phyloP scores from a whole-genome alignment of 331 rosid genomes.

The Dryas integrifolia region DNA sequence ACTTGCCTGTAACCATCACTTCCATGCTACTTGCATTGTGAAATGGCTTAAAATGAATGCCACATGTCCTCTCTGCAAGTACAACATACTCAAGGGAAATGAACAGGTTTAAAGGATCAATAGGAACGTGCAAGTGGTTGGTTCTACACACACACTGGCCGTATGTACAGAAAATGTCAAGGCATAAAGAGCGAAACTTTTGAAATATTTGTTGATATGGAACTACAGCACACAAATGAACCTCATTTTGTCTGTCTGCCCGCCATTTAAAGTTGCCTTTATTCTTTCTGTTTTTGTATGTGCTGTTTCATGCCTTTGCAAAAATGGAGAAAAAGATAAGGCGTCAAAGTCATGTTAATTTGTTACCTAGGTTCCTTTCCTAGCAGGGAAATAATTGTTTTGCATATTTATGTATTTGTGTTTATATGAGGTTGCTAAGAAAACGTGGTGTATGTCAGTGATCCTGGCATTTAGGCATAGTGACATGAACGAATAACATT shows the following conservation, averaged over 20 bases:
- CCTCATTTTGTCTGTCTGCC: slow-evolving; percentile 20
- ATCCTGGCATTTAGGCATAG: neutral
- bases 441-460: neutral
- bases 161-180: slow-evolving; percentile 41
- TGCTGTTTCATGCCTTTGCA: slow-evolving; percentile 14
- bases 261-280: slow-evolving; percentile 19
- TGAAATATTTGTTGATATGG: slow-evolving; percentile 26
- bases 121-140: slow-evolving; percentile 23
- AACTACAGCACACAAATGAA: slow-evolving; percentile 25
- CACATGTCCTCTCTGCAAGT: slow-evolving; percentile 98
- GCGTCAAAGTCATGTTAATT: slow-evolving; percentile 11
- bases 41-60: slow-evolving; percentile 99
- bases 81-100: slow-evolving; percentile 75
- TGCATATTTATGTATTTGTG: slow-evolving; percentile 6
- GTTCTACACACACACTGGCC: neutral
- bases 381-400: slow-evolving; percentile 24
- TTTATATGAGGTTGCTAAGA: slow-evolving; percentile 6
- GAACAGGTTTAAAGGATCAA: slow-evolving; percentile 56
- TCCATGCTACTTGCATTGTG: slow-evolving; percentile 69
- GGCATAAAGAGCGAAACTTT: slow-evolving; percentile 28
- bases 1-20: slow-evolving; percentile 97
- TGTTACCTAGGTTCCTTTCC: slow-evolving; percentile 5
- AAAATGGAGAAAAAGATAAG: slow-evolving; percentile 10
- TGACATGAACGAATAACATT: neutral
- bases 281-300: slow-evolving; percentile 14